Evolutionary conservation across 2,329 filamentous ascomycete species (phyloP).

Genomic region (Epichloe sp.): DNA sequence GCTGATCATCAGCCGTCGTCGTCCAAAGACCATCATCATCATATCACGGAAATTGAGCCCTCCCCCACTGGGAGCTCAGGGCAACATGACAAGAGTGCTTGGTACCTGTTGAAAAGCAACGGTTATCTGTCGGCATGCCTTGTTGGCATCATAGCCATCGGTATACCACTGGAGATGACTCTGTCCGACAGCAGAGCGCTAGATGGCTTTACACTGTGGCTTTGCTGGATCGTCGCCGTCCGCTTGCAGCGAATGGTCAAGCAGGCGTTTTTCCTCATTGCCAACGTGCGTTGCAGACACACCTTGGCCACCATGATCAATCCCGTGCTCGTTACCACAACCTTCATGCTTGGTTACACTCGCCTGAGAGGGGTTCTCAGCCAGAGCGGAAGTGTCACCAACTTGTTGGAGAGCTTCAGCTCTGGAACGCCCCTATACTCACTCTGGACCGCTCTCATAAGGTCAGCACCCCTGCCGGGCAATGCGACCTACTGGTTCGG

Average conservation of each 20-base stretch:
- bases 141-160: slow-evolving; percentile 21
- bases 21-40: not conserved
- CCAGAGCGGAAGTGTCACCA: slow-evolving; percentile 16
- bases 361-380: slow-evolving; percentile 23
- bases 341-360: slow-evolving; percentile 31
- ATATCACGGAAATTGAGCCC: not conserved
- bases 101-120: slow-evolving; percentile 6
- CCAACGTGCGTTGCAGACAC: slow-evolving; percentile 12
- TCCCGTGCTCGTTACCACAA: slow-evolving; percentile 33
- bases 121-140: slow-evolving; percentile 19
- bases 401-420: slow-evolving; percentile 18
- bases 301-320: slow-evolving; percentile 30
- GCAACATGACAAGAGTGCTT: not conserved
- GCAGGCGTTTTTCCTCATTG: not conserved
- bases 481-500: slow-evolving; percentile 23
- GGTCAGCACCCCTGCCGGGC: slow-evolving; percentile 1
- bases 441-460: slow-evolving; percentile 18
- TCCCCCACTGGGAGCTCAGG: not conserved
- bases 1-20: not conserved
- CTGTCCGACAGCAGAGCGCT: slow-evolving; percentile 25
- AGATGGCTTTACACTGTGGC: slow-evolving; percentile 33
- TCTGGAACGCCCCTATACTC: slow-evolving; percentile 22
- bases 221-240: slow-evolving; percentile 33
- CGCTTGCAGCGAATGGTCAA: slow-evolving; percentile 26
- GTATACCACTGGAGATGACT: slow-evolving; percentile 26